Conservation (phyloP, 768 basidiomycete genomes). For the Tulasnella sp. region DNA sequence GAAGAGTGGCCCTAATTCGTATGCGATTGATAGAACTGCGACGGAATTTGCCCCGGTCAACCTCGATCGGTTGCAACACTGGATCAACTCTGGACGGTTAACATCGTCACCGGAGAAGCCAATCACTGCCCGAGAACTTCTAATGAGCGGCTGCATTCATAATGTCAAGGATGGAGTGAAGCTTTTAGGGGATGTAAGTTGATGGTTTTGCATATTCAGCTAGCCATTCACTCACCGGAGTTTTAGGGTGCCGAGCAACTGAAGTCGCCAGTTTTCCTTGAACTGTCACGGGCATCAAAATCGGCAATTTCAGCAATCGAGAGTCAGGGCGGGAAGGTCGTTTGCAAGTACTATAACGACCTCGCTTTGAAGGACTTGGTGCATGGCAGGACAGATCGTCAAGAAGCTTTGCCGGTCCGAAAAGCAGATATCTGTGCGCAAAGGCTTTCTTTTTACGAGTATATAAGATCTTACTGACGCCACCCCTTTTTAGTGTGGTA, state of each 20-base stretch:
- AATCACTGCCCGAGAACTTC: conserved; percentile 78
- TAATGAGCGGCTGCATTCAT: conserved; percentile 84
- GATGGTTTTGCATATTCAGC: background rate
- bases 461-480: background rate
- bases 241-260: conserved; percentile 58
- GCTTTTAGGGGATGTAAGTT: conserved; percentile 70
- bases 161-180: conserved; percentile 87
- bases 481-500: conserved; percentile 57
- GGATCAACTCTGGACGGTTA: conserved; percentile 80
- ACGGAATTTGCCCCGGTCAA: conserved; percentile 78
- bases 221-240: background rate
- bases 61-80: conserved; percentile 79
- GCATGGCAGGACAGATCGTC: conserved; percentile 60
- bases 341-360: conserved; percentile 86
- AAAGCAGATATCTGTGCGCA: conserved; percentile 74
- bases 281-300: conserved; percentile 77
- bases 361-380: conserved; percentile 74
- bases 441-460: conserved; percentile 18
- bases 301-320: conserved; percentile 82
- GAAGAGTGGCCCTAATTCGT: background rate
- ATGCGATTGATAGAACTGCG: conserved; percentile 44
- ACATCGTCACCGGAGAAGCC: conserved; percentile 68
- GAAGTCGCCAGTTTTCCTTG: conserved; percentile 65
- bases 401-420: conserved; percentile 73
- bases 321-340: conserved; percentile 67